phyloP scores from a whole-genome alignment of 1,284 basidiomycete genomes.

The Cutaneotrichosporon sp. region DNA sequence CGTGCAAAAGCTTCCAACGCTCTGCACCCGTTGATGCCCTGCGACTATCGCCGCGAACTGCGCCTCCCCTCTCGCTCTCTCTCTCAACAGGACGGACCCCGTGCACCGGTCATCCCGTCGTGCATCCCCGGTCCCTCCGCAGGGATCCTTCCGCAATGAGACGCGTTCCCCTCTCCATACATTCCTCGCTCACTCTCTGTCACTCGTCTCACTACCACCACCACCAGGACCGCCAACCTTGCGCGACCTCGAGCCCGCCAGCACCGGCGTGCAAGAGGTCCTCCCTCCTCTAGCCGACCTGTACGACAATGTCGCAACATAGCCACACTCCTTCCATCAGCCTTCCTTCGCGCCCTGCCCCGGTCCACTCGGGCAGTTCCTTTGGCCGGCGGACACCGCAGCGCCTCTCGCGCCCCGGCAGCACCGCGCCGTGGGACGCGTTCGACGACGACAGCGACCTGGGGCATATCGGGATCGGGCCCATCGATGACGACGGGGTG shows the following conservation, averaged over 20 bases:
- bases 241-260: constrained; percentile 2
- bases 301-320: not conserved
- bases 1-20: too few species aligned
- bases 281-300: not conserved
- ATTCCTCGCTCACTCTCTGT: not conserved
- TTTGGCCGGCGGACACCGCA: not conserved
- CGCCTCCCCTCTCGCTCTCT: too few species aligned
- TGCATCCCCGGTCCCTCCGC: too few species aligned
- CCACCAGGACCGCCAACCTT: not conserved
- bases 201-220: too few species aligned
- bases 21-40: not conserved
- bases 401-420: not conserved
- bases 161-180: not conserved
- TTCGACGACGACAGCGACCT: not conserved
- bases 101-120: too few species aligned
- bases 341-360: not conserved
- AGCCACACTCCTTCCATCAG: constrained; percentile 2
- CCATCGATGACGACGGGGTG: not conserved
- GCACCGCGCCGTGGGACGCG: not conserved
- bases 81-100: too few species aligned
- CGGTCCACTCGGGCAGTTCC: not conserved
- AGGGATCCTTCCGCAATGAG: too few species aligned
- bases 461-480: not conserved
- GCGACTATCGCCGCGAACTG: not conserved
- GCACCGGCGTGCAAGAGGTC: not conserved